Evolutionary conservation across 2,329 filamentous ascomycete genomes (phyloP), one percentile per base, ranked within the genome.

Genomic region (Hypoxylon sp.): DNA sequence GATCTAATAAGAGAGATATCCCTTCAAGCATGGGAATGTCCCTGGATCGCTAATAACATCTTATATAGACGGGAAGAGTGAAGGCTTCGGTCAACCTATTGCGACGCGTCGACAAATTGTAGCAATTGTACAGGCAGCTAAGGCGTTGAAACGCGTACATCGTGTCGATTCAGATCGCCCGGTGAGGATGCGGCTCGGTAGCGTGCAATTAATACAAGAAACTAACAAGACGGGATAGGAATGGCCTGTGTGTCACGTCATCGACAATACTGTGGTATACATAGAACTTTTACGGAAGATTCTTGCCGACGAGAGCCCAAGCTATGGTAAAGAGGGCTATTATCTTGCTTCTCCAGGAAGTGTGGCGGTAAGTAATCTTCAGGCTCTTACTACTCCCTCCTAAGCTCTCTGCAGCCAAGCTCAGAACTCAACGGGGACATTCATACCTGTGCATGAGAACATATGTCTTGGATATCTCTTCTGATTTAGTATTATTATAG

Each of bases 201-300:
- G 17, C n/a, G 5, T 9, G 6, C n/a, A 6, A 9, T n/a, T 25
- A 34, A 49, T n/a, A 4, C 13, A 13, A n/a, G 10, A 32, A 64
- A 51, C 60, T 51, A 59, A 64, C 32, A 1, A 41, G 21, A 14
- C 23, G 19, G 2, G 14, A 46, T 49, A 84, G 81, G 78, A 75
- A 1, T 87, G 86, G 86, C 85, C 85, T 0, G 85, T 88, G 5
- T 85, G 82, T 62, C 84, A 87, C 60, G 72, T 87, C 3, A 9
- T 72, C 0, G 85, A 88, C 61, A 87, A 80, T 34, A 79, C 82
- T 0, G 73, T 72, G 0, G 69, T 87, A 0, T 87, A 86, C 58
- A 53, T 86, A 1, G 72, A 80, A 2, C 75, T 87, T 0, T 70
- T 87, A 5, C 77, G 78, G 1, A 77, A 74, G 1, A 87, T 87